Evolutionary conservation across 1,284 basidiomycete species (phyloP).

Genomic region (Fistulinella cinereoalba): DNA sequence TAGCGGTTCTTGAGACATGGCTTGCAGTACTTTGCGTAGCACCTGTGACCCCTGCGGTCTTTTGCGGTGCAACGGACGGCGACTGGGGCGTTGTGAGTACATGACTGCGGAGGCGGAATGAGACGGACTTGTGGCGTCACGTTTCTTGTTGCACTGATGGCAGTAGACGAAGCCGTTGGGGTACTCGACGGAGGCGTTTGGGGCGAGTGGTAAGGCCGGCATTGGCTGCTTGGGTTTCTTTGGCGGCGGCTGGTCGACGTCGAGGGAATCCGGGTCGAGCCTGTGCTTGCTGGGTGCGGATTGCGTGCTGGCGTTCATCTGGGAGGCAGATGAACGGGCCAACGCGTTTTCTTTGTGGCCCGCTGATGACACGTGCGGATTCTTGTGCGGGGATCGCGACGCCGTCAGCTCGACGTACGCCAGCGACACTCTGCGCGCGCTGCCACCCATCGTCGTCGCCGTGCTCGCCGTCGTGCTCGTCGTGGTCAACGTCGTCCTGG

Average conservation of each 20-base stretch:
- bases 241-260: slow-evolving; percentile 14
- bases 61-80: slow-evolving; percentile 51
- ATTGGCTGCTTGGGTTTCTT: slow-evolving; percentile 37
- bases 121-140: slow-evolving; percentile 46
- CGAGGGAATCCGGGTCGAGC: slow-evolving; percentile 19
- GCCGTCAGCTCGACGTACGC: slow-evolving; percentile 60
- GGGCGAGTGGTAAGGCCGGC: slow-evolving; percentile 1
- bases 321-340: slow-evolving; percentile 36
- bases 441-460: slow-evolving; percentile 21
- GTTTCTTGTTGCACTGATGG: slow-evolving; percentile 67
- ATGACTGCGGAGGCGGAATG: slow-evolving; percentile 2
- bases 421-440: slow-evolving; percentile 36
- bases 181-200: slow-evolving; percentile 29
- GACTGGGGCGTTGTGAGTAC: slow-evolving; percentile 30
- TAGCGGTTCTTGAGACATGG: slow-evolving; percentile 67
- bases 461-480: slow-evolving; percentile 8
- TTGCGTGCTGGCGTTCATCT: slow-evolving; percentile 32
- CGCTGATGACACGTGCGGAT: slow-evolving; percentile 33
- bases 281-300: slow-evolving; percentile 43
- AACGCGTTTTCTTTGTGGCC: slow-evolving; percentile 58
- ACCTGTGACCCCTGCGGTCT: slow-evolving; percentile 38
- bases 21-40: slow-evolving; percentile 59
- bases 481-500: slow-evolving; percentile 17
- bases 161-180: slow-evolving; percentile 49
- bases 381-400: slow-evolving; percentile 30